Evolutionary conservation across 2,329 filamentous ascomycete genomes (phyloP), one percentile per base, ranked within the genome.

Genomic region (Talaromyces sp.): DNA sequence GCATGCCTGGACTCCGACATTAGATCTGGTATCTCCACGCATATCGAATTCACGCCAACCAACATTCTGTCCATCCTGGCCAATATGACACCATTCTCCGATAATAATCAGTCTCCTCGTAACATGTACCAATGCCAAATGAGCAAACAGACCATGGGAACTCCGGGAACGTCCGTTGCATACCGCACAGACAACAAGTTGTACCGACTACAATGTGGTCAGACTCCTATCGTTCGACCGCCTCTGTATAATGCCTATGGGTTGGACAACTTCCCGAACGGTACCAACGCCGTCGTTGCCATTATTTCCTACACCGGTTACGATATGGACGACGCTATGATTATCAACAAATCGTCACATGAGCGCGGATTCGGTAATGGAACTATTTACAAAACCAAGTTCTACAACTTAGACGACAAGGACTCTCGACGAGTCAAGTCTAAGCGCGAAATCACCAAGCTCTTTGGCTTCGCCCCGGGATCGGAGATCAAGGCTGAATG

Each of bases 281-380:
- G 94, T 29, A 92, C 87, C 70, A 99, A 99, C 70, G 91, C 92
- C 9, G 87, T 97, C 43, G 94, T 99, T 61, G 94, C 94, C 61
- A 95, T 99, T 74, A 96, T 99, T 65, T 97, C 93, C 0, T 99
- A 99, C 75, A 97, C 93, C 1, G 94, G 93, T 56, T 99, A 97
- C 78, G 94, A 99, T 82, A 99, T 99, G 94, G 94, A 99, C 82
- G 94, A 99, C 78, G 94, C 94, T 73, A 97, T 97, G 93, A 97
- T 99, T 72, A 82, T 99, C 72, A 97, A 97, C 81, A 97, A 97
- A 75, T 96, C 92, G 21, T 88, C 93, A 2, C 91, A 97, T 75
- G 94, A 99, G 76, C 87, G 94, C 67, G 94, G 94, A 14, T 97
- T 99, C 70, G 93, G 92, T 41, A 87, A 97, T 70, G 94, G 94